Conservation (phyloP, 331 rosid genomes). For the Spiraea crenata region DNA sequence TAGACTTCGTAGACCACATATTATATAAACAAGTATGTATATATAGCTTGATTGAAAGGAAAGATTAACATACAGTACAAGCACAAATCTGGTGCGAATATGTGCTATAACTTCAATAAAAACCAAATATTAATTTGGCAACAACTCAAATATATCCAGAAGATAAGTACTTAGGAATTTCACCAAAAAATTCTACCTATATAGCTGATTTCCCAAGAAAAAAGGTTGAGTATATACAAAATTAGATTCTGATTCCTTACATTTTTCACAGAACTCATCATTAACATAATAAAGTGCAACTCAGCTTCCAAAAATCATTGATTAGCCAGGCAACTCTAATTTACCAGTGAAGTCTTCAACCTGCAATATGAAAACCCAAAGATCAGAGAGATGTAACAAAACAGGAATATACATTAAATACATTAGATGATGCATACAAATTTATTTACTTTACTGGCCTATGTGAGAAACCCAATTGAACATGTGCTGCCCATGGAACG, state of each 20-base stretch:
- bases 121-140: too few relatives aligned
- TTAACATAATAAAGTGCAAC: slow-evolving; percentile 16
- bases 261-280: slow-evolving; percentile 18
- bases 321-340: slow-evolving; percentile 8
- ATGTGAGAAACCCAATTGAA: background rate
- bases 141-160: background rate
- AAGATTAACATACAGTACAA: background rate
- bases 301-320: background rate
- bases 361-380: background rate
- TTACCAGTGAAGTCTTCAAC: background rate
- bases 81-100: background rate
- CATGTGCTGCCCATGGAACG: background rate
- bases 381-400: slow-evolving; percentile 5
- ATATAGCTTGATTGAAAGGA: background rate
- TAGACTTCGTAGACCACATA: background rate
- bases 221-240: background rate
- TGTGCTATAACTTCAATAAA: too few relatives aligned
- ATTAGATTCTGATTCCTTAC: slow-evolving; percentile 13
- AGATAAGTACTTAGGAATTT: background rate
- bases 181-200: background rate
- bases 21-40: too few relatives aligned
- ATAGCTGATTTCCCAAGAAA: background rate
- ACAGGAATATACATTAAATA: background rate
- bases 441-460: background rate
- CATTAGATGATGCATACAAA: too few relatives aligned